Evolutionary conservation across 108 stramenopile species (phyloP), one percentile per base, ranked within the genome.

Genomic region (Skeletonema marinoi): DNA sequence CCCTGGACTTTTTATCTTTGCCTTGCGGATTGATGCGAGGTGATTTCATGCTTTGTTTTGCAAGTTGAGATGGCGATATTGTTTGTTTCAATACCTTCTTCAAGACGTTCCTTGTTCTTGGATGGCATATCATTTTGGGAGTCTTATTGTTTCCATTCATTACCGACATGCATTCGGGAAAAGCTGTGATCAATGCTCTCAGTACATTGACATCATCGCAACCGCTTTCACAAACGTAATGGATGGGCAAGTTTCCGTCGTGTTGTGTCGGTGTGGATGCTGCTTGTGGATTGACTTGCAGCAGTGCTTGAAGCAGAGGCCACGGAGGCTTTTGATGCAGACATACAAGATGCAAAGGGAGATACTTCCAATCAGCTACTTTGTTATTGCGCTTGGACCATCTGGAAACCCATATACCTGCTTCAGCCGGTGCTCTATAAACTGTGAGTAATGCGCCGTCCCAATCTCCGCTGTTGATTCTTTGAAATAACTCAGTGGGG

Each of bases 211-310:
- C 65, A 46, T 83, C 70, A 41, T 83, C 78, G 48, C 85, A 83
- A 68, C 85, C 85, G 36, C 78, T 78, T 35, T 82, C 75, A 31
- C 81, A 78, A 33, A 82, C 64, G 46, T 80, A 83, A 41, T 86
- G 85, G 25, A 86, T 80, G 14, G 85, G 74, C 32, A 86, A 75
- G 54, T 86, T 86, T 32, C 85, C 85, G 72, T 86, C 82, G 25
- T 86, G 73, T 3, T 70, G 81, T 17, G 77, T 82, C 0, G 73
- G 68, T 25, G 71, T 60, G 19, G 74, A 79, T 14, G 85, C 78
- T 44, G 78, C 83, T 10, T 70, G 36, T 25, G 83, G 83, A 59
- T 84, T 81, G 7, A 61, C 36, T 33, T 70, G 46, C 29, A 87
- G 36, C 54, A 87, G 25, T 33, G 70, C 62, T 33, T 70, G 32